Percentiles rank a stretch among this genome's conserved stretches.
phyloP scores from a whole-genome alignment of 2,329 filamentous ascomycete species.

The Pestalotiopsis fici region DNA sequence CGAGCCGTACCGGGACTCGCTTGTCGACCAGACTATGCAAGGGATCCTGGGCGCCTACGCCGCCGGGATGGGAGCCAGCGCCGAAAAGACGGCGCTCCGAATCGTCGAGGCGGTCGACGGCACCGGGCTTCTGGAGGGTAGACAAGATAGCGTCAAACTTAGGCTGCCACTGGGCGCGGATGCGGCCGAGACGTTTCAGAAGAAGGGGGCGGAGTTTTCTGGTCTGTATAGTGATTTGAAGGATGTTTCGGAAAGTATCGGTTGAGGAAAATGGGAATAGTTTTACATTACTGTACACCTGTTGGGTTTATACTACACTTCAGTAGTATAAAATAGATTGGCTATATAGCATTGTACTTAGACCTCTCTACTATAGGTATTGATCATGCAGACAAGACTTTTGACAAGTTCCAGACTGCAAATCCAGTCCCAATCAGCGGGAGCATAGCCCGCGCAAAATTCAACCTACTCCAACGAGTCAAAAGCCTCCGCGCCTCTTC shows the following conservation, averaged over 20 bases:
- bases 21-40: constrained; percentile 11
- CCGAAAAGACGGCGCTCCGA: constrained; percentile 17
- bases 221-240: neutral
- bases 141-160: constrained; percentile 10
- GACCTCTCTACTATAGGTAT: neutral
- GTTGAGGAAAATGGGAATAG: neutral
- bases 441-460: neutral
- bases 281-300: no score
- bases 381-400: neutral
- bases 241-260: neutral
- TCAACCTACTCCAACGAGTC: neutral
- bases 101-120: constrained; percentile 25
- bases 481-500: neutral
- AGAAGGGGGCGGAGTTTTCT: constrained; percentile 3
- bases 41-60: constrained; percentile 3
- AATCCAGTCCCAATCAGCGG: neutral
- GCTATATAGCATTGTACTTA: neutral
- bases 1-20: constrained; percentile 20
- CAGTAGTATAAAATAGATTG: no score
- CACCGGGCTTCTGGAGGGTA: constrained; percentile 21
- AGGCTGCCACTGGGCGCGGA: constrained; percentile 16
- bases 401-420: constrained; percentile 2
- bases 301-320: no score
- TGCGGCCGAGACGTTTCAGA: constrained; percentile 3
- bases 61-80: constrained; percentile 5